Base-by-base conservation (phyloP, 2,329 filamentous ascomycete genomes). In the Periglandula ipomoeae region DNA sequence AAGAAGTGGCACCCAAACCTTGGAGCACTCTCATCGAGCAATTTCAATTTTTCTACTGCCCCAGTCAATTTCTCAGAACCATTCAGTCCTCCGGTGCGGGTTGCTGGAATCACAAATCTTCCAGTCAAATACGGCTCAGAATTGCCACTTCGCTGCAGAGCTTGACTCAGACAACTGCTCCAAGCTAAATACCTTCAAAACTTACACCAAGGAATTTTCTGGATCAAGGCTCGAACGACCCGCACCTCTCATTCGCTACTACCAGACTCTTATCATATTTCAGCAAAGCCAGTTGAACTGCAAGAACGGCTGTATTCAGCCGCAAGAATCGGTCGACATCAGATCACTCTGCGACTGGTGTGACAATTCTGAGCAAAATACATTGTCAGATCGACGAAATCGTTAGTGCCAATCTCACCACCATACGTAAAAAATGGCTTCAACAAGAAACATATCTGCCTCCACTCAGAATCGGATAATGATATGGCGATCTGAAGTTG, bases 401-500 rank as follows among this genome's bases (percentile, higher is more conserved):
- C 6, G 10, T 15, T 10, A 32, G 15, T 15, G 30, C 3, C 5
- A 32, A 32, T 20, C 23, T 20, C 26, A 11, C 42, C 42, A 46
- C 11, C 8, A 34, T 19, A 32, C 34, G 32, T 23, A 10, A 30
- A 42, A 13, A 35, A 47, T 37, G 38, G 22, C 38, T 19, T 34
- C 39, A 19, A 20, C 27, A 35, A 34, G 17, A 15, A 49, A 22
- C 43, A 43, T 52, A 11, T 52, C 50, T 3, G 43, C 46, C 20
- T 46, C 50, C n/a, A 49, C 50, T 13, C 46, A 52, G 22, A 50
- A 42, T 44, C 68, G 69, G 59, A 74, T 78, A 53, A 61, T 71
- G 50, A 65, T 72, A 51, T 79, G 75, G 75, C 70, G 71, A 48
- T 62, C 62, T 46, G 75, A 78, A 61, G 72, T 78, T 43, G 64